Evolutionary conservation across 164 flowering plant species (phyloP).

Genomic region (Tinospora cordifolia): DNA sequence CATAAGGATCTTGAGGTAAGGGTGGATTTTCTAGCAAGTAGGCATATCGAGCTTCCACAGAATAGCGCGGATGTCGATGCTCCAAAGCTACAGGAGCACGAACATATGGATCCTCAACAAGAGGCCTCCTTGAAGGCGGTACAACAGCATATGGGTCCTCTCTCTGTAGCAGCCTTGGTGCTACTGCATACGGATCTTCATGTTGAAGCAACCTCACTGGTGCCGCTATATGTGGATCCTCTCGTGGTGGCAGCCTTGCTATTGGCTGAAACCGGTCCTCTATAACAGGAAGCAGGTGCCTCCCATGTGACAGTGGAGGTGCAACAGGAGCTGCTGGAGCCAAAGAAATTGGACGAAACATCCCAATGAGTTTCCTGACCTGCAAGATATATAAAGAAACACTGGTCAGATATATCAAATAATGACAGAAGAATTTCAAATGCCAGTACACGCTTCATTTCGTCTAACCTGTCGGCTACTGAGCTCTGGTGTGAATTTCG

Average conservation of each 20-base stretch:
- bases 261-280: not conserved
- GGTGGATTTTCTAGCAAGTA: conserved; percentile 16
- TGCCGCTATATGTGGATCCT: conserved; percentile 7
- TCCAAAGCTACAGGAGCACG: conserved; percentile 12
- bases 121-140: not conserved
- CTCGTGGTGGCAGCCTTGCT: not conserved
- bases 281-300: not conserved
- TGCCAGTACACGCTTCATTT: not conserved
- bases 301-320: conserved; percentile 7
- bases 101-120: not conserved
- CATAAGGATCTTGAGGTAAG: conserved; percentile 21
- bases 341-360: conserved; percentile 29
- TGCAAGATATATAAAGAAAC: conserved; percentile 21
- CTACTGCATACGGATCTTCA: not conserved
- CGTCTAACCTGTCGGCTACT: conserved; percentile 22
- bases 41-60: conserved; percentile 14
- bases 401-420: not conserved
- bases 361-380: conserved; percentile 26
- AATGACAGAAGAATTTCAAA: not conserved
- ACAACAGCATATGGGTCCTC: conserved; percentile 15
- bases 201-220: not conserved
- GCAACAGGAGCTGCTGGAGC: conserved; percentile 10
- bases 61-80: conserved; percentile 9
- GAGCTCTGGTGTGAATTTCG: conserved; percentile 35
- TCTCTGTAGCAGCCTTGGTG: conserved; percentile 11